Evolutionary conservation across 2,329 filamentous ascomycete species (phyloP), one percentile per base, ranked within the genome.

Genomic region (Fusarium scirpi): DNA sequence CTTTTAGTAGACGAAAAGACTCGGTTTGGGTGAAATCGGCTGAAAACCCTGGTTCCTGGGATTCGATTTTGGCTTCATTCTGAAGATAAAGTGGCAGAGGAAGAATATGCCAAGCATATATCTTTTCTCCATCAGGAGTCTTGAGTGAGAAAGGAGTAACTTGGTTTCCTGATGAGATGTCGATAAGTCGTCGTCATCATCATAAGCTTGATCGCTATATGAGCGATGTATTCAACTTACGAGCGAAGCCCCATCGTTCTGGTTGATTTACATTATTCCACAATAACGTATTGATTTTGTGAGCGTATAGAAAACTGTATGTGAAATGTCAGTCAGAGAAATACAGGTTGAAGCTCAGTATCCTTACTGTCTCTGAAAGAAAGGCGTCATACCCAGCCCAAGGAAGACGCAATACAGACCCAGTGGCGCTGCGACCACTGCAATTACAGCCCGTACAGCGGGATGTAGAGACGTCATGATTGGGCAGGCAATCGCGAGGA

Each of bases 41-140:
- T 22, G 81, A 83, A 22, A 87, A 79, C 0, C 86, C 87, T 3
- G 82, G 78, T 8, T 81, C 79, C 70, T 89, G 85, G 8, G 81
- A 78, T 41, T 87, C 82, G 15, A 97, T 82, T 16, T 83, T 82
- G 24, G 85, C 81, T 75, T 97, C 92, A 73, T 97, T 87, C 70
- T 91, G 85, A 9, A 89, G 84, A 78, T 97, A 97, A 0, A 93
- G 83, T 54, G 91, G 89, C 9, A 97, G 81, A 0, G 95, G 95
- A 51, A 98, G 82, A 58, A 98, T 86, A 76, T 98, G 95, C 95
- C 95, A 98, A 27, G 92, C 92, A 77, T 96, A 97, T 20, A 98
- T 82, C 4, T 84, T 89, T 79, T 94, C 91, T 41, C 90, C 89
- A 78, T 98, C 94, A 2, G 89, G 83, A 0, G 94, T 96, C 6